Percentiles rank a stretch among this genome's conserved stretches.
These are phyloP conservation scores for Penicillium expansum DNA, from an alignment of 2,329 filamentous ascomycete species.

Conservation along the genomic window DNA sequence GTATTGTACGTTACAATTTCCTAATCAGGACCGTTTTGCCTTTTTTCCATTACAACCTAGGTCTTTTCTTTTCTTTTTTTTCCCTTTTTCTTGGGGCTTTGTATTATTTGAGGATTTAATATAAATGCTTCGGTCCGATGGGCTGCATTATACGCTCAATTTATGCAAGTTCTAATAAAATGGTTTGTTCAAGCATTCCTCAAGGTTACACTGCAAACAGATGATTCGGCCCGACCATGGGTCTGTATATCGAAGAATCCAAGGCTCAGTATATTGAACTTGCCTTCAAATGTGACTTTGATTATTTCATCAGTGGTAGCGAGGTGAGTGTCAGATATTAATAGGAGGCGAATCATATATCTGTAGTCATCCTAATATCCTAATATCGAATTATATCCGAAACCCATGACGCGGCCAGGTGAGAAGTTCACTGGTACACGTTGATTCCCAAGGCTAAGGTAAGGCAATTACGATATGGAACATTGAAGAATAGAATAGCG, in stretches of 20 bases:
- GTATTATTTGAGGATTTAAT: neutral
- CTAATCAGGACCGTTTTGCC: neutral
- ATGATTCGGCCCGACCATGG: neutral
- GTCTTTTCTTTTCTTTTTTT: neutral
- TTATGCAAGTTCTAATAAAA: neutral
- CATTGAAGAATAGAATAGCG: neutral
- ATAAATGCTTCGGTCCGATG: neutral
- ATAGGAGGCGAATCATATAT: slow-evolving; percentile 5
- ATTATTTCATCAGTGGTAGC: neutral
- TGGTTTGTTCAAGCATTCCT: neutral
- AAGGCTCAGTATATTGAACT: too few species aligned
- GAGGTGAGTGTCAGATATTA: slow-evolving; percentile 1
- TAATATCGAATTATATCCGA: slow-evolving; percentile 12
- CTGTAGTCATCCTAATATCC: neutral
- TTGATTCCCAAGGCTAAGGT: neutral
- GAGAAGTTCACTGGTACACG: slow-evolving; percentile 2
- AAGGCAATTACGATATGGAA: neutral
- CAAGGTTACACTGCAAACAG: neutral
- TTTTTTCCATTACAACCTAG: neutral
- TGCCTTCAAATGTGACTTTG: neutral
- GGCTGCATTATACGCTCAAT: neutral
- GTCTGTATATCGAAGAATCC: too few species aligned
- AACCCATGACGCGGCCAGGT: slow-evolving; percentile 22
- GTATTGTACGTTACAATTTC: slow-evolving; percentile 2
- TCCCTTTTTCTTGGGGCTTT: too few species aligned